A percentile compares a stretch with the other conserved stretches of the same genome.
Evolutionary conservation across 176 grass and related monocot species (phyloP).

Genomic region (Neostapfia colusana): DNA sequence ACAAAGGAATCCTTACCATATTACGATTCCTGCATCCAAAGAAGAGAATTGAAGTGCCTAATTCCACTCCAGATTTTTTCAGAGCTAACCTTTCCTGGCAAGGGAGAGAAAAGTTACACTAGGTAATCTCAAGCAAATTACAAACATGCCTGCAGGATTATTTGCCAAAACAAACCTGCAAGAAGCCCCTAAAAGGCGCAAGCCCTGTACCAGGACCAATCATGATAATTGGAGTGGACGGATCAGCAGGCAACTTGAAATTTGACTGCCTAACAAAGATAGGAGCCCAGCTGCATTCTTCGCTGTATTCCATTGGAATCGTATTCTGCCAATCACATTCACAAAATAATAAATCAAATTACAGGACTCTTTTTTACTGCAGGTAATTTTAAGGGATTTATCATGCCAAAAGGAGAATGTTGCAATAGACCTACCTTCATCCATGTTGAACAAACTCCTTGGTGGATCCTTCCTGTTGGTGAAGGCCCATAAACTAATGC

Average conservation of each 20-base stretch:
- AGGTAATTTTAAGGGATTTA: constrained; percentile 19
- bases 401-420: background rate
- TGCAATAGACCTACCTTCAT: constrained; percentile 69
- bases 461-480: constrained; percentile 82
- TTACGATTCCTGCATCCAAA: constrained; percentile 94
- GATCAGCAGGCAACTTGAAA: constrained; percentile 79
- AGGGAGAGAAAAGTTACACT: constrained; percentile 8
- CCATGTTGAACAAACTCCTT: constrained; percentile 95
- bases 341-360: constrained; percentile 31
- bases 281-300: constrained; percentile 95
- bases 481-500: constrained; percentile 82
- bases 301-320: constrained; percentile 70
- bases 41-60: constrained; percentile 72
- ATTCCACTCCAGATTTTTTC: constrained; percentile 69
- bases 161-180: constrained; percentile 69
- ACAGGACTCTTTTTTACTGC: background rate
- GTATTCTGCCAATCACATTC: constrained; percentile 57
- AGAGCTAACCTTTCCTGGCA: constrained; percentile 83
- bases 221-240: constrained; percentile 82
- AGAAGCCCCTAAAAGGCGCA: constrained; percentile 95
- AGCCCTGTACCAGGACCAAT: constrained; percentile 96
- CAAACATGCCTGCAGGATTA: background rate
- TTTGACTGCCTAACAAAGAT: constrained; percentile 91
- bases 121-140: background rate
- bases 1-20: constrained; percentile 50